A percentile compares a stretch with the other conserved stretches of the same genome.
These are phyloP conservation scores for Ricinus communis DNA, from an alignment of 345 rosid species.

Conservation along the genomic window DNA sequence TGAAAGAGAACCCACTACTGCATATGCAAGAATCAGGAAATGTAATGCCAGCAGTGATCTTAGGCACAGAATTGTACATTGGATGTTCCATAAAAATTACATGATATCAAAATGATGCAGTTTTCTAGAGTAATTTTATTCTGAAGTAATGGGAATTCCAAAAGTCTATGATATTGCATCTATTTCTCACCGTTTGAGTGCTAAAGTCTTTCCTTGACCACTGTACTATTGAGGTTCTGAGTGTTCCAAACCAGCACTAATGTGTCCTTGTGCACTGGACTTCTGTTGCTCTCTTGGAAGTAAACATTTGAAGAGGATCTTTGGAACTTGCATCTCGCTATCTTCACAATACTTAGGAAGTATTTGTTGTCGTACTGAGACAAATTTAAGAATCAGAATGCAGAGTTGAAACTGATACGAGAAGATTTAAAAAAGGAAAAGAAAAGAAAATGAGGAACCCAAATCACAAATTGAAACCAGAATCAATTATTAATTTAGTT, in stretches of 20 bases:
- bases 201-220: constrained; percentile 67
- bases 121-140: too few species aligned
- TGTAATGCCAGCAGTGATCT: too few species aligned
- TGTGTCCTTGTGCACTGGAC: constrained; percentile 56
- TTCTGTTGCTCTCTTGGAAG: constrained; percentile 12
- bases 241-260: constrained; percentile 51
- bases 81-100: too few species aligned
- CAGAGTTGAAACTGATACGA: background rate
- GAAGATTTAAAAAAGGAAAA: background rate
- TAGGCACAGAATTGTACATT: too few species aligned
- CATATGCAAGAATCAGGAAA: too few species aligned
- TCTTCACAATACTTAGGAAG: constrained; percentile 48
- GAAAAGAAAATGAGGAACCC: background rate
- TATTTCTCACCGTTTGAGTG: background rate
- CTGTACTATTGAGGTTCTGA: constrained; percentile 37
- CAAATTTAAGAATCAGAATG: background rate
- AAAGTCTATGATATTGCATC: background rate
- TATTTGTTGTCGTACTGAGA: constrained; percentile 39
- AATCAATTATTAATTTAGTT: background rate
- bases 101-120: too few species aligned
- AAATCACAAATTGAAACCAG: background rate
- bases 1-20: too few species aligned
- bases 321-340: constrained; percentile 57
- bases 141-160: too few species aligned
- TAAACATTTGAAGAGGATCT: constrained; percentile 34